Evolutionary conservation across 1,139 yeast genomes (phyloP).

Genomic region (Pichia sp.): DNA sequence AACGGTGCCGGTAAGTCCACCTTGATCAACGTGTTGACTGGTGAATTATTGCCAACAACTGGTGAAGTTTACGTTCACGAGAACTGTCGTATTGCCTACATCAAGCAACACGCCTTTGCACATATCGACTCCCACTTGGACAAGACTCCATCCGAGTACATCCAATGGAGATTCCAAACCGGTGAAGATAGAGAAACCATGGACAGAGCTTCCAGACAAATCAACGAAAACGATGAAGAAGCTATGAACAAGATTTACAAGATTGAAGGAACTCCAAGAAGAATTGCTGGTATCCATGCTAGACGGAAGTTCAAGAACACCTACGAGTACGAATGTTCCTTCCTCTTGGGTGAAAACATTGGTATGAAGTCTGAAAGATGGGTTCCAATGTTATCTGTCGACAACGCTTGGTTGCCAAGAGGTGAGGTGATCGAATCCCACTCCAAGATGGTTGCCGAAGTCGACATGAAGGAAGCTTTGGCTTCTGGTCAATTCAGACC

Average conservation of each 20-base stretch:
- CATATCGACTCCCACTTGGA: slow-evolving; percentile 98
- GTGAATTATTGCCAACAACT: slow-evolving; percentile 95
- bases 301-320: slow-evolving; percentile 99
- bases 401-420: slow-evolving; percentile 99
- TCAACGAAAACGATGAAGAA: slow-evolving; percentile 93
- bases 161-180: slow-evolving; percentile 99
- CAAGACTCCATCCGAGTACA: slow-evolving; percentile 99
- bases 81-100: slow-evolving; percentile 99
- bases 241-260: slow-evolving; percentile 99
- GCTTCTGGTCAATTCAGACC: slow-evolving; percentile 99
- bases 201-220: slow-evolving; percentile 99
- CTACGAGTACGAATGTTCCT: slow-evolving; percentile 98
- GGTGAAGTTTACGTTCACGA: slow-evolving; percentile 99
- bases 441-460: slow-evolving; percentile 99
- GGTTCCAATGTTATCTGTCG: slow-evolving; percentile 99
- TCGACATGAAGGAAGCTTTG: slow-evolving; percentile 99
- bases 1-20: slow-evolving; percentile 99
- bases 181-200: slow-evolving; percentile 99
- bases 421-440: slow-evolving; percentile 98
- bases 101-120: slow-evolving; percentile 99
- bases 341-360: slow-evolving; percentile 94
- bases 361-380: slow-evolving; percentile 99
- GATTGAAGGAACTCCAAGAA: slow-evolving; percentile 97
- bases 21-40: slow-evolving; percentile 95
- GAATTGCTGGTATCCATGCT: slow-evolving; percentile 90